Evolutionary conservation across 306 rosid genomes (phyloP), one percentile per base, ranked within the genome.

Genomic region (Cotoneaster glaucophyllus): DNA sequence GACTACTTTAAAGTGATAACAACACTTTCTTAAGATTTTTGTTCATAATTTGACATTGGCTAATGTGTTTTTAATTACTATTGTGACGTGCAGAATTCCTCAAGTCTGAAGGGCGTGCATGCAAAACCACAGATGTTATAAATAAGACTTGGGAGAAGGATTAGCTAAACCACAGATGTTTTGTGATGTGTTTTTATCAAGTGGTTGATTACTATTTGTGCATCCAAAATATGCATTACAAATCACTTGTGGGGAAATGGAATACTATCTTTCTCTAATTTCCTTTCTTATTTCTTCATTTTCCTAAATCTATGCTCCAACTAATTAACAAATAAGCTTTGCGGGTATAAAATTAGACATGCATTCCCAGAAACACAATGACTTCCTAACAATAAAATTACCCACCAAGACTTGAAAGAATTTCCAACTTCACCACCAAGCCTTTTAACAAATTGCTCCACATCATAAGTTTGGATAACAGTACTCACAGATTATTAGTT

Each of bases 1-100:
- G 43, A 39, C 11, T 39, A 39, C 11, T 39, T 39, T 39, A 39
- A 8, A 39, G 43, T 39, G 43, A 39, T 39, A 39, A 39, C 11
- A 39, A 39, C 43, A 39, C 10, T 39, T 39, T 39, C 3, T 39
- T 39, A 39, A 7, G 43, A 39, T 39, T 39, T 39, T 39, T 39
- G 10, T 39, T 39, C 11, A 39, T 39, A 39, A 39, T 39, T 39
- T 39, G 43, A 39, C 43, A 8, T 41, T n/a, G 39, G 22, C 4
- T 18, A 4, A 32, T 57, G 11, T 59, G 8, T 44, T 24, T 3
- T 29, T 59, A 18, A 18, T 59, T n/a, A 22, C 44, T 18, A 5
- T 45, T 45, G 54, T 76, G 53, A 76, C 28, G n/a, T 58, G 80
- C 68, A 77, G 75, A 57, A 11, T 77, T 74, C 12, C 64, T 12